Evolutionary conservation across 306 rosid genomes (phyloP).

Genomic region (Rubus parviflorus): DNA sequence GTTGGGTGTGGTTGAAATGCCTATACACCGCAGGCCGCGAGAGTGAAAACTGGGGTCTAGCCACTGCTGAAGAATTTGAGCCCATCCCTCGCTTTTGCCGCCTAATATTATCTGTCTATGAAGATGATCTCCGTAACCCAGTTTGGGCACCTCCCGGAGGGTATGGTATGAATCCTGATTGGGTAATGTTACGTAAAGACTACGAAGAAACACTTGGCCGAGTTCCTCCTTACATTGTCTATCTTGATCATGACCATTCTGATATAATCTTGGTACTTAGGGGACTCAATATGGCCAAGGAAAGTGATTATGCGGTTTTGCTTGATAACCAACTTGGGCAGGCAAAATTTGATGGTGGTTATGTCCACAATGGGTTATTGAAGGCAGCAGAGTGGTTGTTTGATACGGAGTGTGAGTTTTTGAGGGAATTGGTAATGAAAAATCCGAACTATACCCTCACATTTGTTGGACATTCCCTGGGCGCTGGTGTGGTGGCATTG

Average conservation of each 20-base stretch:
- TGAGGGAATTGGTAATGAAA: slow-evolving; percentile 55
- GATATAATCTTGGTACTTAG: slow-evolving; percentile 74
- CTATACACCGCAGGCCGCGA: slow-evolving; percentile 86
- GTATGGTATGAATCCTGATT: slow-evolving; percentile 78
- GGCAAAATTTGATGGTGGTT: slow-evolving; percentile 78
- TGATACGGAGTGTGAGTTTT: slow-evolving; percentile 61
- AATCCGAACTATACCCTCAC: slow-evolving; percentile 66
- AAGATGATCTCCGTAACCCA: slow-evolving; percentile 74
- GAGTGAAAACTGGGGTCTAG: slow-evolving; percentile 89
- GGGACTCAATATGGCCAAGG: slow-evolving; percentile 85
- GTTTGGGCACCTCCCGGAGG: slow-evolving; percentile 92
- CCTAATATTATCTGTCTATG: slow-evolving; percentile 66
- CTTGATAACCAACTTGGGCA: slow-evolving; percentile 93
- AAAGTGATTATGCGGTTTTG: slow-evolving; percentile 77
- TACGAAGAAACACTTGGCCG: slow-evolving; percentile 57
- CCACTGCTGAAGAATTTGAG: slow-evolving; percentile 83
- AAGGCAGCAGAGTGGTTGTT: slow-evolving; percentile 80
- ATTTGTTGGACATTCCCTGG: slow-evolving; percentile 83
- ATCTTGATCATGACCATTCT: slow-evolving; percentile 80
- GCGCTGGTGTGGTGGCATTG: slow-evolving; percentile 89
- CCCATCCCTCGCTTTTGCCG: slow-evolving; percentile 84
- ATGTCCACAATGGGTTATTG: slow-evolving; percentile 88
- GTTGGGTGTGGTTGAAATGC: slow-evolving; percentile 91
- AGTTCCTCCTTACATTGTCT: slow-evolving; percentile 82
- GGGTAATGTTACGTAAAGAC: slow-evolving; percentile 65